Percentiles rank a stretch among this genome's conserved stretches.
Conservation (phyloP, 2,329 filamentous ascomycete species). For the Colletotrichum lupini region DNA sequence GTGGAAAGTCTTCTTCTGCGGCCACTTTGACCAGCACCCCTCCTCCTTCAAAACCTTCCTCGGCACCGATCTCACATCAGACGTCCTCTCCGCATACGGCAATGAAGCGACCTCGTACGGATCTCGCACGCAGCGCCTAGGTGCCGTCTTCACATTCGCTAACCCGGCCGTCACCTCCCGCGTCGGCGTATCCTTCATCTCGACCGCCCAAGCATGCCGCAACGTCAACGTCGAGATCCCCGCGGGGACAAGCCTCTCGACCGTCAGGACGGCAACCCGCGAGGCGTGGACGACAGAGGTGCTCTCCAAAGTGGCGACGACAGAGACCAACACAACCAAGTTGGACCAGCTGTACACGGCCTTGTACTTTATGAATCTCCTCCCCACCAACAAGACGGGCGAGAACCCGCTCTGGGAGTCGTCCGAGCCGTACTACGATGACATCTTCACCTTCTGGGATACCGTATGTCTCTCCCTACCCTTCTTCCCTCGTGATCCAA, state of each 20-base stretch:
- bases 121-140: conserved; percentile 53
- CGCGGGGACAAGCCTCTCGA: conserved; percentile 50
- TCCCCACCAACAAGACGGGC: conserved; percentile 76
- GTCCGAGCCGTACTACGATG: conserved; percentile 76
- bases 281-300: conserved; percentile 70
- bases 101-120: conserved; percentile 43
- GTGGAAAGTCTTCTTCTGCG: conserved; percentile 74
- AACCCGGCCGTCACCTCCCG: conserved; percentile 61
- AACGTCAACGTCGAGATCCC: conserved; percentile 69
- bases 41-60: conserved; percentile 58
- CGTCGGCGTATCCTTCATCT: conserved; percentile 78
- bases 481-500: background rate
- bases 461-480: conserved; percentile 37
- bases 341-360: conserved; percentile 73
- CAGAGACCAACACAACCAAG: conserved; percentile 63
- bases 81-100: conserved; percentile 46
- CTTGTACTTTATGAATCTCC: conserved; percentile 76
- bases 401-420: conserved; percentile 76
- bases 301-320: conserved; percentile 72
- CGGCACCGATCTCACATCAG: conserved; percentile 45
- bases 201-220: conserved; percentile 66
- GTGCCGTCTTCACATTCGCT: conserved; percentile 66
- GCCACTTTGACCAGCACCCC: conserved; percentile 62
- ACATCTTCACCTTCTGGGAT: conserved; percentile 78
- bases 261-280: conserved; percentile 59